Conservation (phyloP, 2,329 filamentous ascomycete genomes). For the Sarocladium kiliense region DNA sequence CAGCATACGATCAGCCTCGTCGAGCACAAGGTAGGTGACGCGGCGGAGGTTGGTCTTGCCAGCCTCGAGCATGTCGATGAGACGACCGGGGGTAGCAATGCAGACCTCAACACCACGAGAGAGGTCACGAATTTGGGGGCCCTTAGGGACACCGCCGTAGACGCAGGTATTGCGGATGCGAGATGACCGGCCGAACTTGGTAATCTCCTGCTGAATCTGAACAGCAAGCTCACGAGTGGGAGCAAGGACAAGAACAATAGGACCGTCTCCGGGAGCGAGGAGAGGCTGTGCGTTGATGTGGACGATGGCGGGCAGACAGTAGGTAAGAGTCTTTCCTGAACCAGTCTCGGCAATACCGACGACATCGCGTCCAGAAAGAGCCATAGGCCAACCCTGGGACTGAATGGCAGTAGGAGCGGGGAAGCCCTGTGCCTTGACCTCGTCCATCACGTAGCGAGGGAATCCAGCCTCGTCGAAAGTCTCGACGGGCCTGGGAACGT, state of each 20-base stretch:
- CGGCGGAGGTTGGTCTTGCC: conserved; percentile 97
- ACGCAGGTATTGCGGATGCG: conserved; percentile 98
- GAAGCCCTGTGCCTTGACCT: conserved; percentile 98
- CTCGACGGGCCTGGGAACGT: conserved; percentile 90
- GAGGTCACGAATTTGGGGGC: conserved; percentile 92
- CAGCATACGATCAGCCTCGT: conserved; percentile 98
- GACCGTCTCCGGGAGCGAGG: conserved; percentile 88
- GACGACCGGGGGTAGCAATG: conserved; percentile 94
- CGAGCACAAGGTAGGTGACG: conserved; percentile 95
- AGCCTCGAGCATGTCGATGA: conserved; percentile 98
- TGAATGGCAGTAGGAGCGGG: conserved; percentile 91
- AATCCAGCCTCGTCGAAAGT: conserved; percentile 98
- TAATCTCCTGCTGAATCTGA: conserved; percentile 97
- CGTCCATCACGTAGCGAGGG: conserved; percentile 93
- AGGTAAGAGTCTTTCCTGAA: conserved; percentile 97
- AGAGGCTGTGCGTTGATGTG: conserved; percentile 99
- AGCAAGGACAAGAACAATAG: conserved; percentile 92
- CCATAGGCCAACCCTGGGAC: conserved; percentile 99
- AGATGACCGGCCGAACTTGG: conserved; percentile 96
- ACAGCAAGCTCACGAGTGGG: conserved; percentile 97
- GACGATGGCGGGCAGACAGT: conserved; percentile 95
- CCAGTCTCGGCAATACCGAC: conserved; percentile 99
- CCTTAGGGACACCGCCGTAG: conserved; percentile 98
- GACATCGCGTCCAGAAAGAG: conserved; percentile 93
- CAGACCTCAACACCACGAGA: conserved; percentile 94